Conservation (phyloP, 495 filamentous ascomycete genomes). For the Annulohypoxylon nitens region DNA sequence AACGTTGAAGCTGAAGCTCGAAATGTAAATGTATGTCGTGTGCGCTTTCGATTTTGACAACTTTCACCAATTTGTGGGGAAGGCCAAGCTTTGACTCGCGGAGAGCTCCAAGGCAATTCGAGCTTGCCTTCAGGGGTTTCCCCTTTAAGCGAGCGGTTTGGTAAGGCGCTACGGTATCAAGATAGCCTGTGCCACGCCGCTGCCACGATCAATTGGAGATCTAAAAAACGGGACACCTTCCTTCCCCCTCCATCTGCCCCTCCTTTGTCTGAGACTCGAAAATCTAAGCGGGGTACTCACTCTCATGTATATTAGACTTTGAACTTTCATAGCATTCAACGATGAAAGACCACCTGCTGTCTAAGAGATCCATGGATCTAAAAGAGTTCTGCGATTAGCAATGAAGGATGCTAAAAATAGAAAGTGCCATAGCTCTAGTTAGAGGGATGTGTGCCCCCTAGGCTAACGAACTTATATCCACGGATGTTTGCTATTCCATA, state of each 20-base stretch:
- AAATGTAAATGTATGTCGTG: slow-evolving; percentile 42
- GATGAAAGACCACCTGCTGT: background rate
- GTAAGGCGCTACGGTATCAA: slow-evolving; percentile 1
- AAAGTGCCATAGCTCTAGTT: background rate
- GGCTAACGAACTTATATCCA: slow-evolving; percentile 1
- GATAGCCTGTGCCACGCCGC: background rate
- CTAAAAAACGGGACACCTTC: background rate
- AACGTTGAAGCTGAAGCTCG: slow-evolving; percentile 37
- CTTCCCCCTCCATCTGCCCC: slow-evolving; percentile 22
- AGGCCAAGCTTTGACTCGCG: slow-evolving; percentile 29
- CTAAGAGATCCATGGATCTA: background rate
- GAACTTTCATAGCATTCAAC: background rate
- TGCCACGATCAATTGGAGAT: slow-evolving; percentile 7
- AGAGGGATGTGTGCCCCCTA: slow-evolving; percentile 8
- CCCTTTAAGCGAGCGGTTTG: slow-evolving; percentile 32
- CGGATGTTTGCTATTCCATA: slow-evolving; percentile 24
- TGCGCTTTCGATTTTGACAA: slow-evolving; percentile 51
- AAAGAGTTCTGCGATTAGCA: slow-evolving; percentile 12
- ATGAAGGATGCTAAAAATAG: slow-evolving; percentile 3
- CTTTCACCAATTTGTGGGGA: slow-evolving; percentile 53
- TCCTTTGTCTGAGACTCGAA: slow-evolving; percentile 25
- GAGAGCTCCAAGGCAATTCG: slow-evolving; percentile 19
- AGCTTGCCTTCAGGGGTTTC: slow-evolving; percentile 11
- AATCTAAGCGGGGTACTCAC: slow-evolving; percentile 29
- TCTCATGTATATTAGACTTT: background rate